A percentile compares a stretch with the other conserved stretches of the same genome.
Evolutionary conservation across 805 yeast genomes (phyloP).

Genomic region (Vanderwaltozyma yarrowii): DNA sequence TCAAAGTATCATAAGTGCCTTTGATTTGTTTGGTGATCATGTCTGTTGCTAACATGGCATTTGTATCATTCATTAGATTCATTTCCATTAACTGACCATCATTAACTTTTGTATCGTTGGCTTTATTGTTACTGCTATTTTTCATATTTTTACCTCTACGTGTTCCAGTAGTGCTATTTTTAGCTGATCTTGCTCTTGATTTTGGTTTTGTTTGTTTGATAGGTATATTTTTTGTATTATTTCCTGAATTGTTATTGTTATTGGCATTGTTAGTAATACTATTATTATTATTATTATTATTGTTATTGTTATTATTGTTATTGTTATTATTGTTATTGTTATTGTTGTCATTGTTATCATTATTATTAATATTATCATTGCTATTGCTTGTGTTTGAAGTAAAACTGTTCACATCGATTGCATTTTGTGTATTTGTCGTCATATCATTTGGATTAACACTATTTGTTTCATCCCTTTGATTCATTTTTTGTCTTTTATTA

Average conservation of each 20-base stretch:
- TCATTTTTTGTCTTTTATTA: slow-evolving; percentile 13
- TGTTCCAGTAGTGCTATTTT: background rate
- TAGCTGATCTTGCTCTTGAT: background rate
- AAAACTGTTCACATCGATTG: background rate
- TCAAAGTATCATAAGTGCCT: slow-evolving; percentile 18
- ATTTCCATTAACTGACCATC: background rate
- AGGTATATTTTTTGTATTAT: background rate
- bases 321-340: slow-evolving; percentile 1
- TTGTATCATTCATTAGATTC: slow-evolving; percentile 1
- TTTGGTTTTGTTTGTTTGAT: slow-evolving; percentile 1
- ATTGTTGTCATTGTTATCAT: background rate
- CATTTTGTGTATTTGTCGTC: background rate
- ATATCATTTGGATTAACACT: background rate
- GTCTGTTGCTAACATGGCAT: slow-evolving; percentile 3
- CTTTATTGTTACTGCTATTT: background rate
- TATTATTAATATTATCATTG: background rate
- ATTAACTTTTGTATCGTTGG: background rate
- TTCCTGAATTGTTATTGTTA: background rate
- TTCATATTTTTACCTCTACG: slow-evolving; percentile 1
- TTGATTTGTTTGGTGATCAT: slow-evolving; percentile 14
- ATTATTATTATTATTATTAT: background rate
- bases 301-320: background rate
- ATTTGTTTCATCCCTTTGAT: background rate
- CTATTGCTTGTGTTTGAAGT: background rate
- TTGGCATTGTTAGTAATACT: background rate